Base-by-base conservation (phyloP, 2,329 filamentous ascomycete genomes). In the Colletotrichum paranaense region DNA sequence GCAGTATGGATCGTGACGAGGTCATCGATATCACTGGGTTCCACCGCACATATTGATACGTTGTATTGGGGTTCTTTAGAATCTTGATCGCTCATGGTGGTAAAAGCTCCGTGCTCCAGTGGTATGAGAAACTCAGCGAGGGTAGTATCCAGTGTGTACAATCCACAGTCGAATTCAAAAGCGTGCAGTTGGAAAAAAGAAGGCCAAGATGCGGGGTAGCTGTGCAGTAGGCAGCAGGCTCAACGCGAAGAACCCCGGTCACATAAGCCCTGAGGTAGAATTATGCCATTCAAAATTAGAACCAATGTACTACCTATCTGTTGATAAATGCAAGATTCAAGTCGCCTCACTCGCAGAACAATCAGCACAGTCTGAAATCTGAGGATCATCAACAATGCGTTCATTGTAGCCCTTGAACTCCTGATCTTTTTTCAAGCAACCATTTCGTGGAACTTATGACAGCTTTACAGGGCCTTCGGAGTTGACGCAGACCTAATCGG, bases 1-100 rank as follows among this genome's bases (percentile, higher is more conserved):
- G 42, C 59, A 38, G 42, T 46, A 26, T 72, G 66, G 1, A 69
- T 28, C 8, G 32, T 7, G 19, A 72, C 53, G 26, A 69, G 70
- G 2, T 28, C 28, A 7, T 24, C 8, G 9, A 72, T 24, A 5
- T 68, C 58, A 19, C 46, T 58, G 12, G 57, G 22, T 9, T 3
- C 4, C 6, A 64, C 55, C 7, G 26, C 6, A 7, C 11, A 5
- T 5, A 65, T 49, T 19, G 30, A 65, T 32, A 65, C 32, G 8
- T 9, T 16, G 7, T 22, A 16, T 24, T 19, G 19, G 5, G 9
- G 12, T 9, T 49, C 5, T 5, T 11, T 52, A n/a, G 28, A 46
- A 35, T 35, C n/a, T 24, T 12, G 19, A n/a, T 5, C 11, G 46
- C n/a, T 12, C 60, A 35, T 63, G 7, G 19, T n/a, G 42, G 8